Evolutionary conservation across 2,329 filamentous ascomycete genomes (phyloP), one percentile per base, ranked within the genome.

Genomic region (Colletotrichum spinosum): DNA sequence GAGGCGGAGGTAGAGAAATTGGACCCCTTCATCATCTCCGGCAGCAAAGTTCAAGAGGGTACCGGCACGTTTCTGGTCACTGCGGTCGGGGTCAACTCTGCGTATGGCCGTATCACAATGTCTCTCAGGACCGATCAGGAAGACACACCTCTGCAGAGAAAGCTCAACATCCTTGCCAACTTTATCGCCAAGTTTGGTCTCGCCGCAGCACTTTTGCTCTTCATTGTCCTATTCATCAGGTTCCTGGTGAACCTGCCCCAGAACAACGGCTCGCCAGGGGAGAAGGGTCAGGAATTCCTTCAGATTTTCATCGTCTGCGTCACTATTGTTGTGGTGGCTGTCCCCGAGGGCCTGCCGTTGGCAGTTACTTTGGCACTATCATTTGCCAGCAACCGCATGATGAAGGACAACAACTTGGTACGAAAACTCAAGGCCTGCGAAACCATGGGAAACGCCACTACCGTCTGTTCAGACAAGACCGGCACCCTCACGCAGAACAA

Each of bases 141-240:
- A 61, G 75, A 82, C 11, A 87, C 84, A 0, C 84, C 84, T 1
- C 75, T 87, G 17, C 84, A 87, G 72, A 81, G 80, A 70, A 87
- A 86, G 71, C 78, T 87, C 4, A 81, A 83, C 57, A 71, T 74
- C 44, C 77, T 87, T 25, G 84, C 84, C 33, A 79, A 84, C 56
- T 64, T 51, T 41, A 69, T 69, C 34, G 68, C 68, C 13, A 69
- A 69, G 45, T 44, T 65, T 8, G 64, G 84, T 13, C 88, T 90
- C 69, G 87, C 86, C 66, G 89, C 92, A 51, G 92, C 91, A 58
- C 78, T 92, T 13, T 77, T 94, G 9, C 83, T 95, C n/a, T 95
- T 95, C 73, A 80, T 93, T 54, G 90, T 94, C 7, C 81, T 94
- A 8, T 88, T 94, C 71, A 93, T 94, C 81, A 91, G 92, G 71